Percentiles rank a stretch among this genome's conserved stretches.
Conservation (phyloP, 2,329 filamentous ascomycete genomes). For the Aspergillus udagawae region DNA sequence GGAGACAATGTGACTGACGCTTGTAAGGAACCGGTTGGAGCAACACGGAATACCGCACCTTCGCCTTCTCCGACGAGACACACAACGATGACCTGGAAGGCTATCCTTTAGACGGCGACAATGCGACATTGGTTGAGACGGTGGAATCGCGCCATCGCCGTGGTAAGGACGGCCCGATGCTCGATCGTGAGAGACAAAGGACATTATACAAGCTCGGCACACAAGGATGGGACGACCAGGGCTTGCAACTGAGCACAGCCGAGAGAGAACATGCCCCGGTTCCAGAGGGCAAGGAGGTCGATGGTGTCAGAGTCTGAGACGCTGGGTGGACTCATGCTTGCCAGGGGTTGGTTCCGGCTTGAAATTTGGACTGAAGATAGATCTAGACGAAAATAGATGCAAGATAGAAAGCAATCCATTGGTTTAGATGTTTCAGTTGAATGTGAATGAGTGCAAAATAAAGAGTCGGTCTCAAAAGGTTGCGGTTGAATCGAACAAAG, state of each 20-base stretch:
- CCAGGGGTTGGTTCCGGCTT: background rate
- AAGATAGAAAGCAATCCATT: background rate
- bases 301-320: slow-evolving; percentile 26
- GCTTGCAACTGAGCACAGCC: slow-evolving; percentile 34
- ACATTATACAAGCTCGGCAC: slow-evolving; percentile 36
- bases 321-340: background rate
- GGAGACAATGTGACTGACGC: background rate
- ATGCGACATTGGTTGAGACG: slow-evolving; percentile 41
- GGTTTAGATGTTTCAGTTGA: background rate
- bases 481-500: background rate
- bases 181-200: slow-evolving; percentile 35
- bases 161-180: slow-evolving; percentile 33
- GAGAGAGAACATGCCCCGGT: slow-evolving; percentile 34
- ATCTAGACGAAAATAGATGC: background rate
- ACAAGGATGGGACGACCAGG: slow-evolving; percentile 43
- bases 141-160: slow-evolving; percentile 38
- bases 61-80: slow-evolving; percentile 55
- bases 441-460: background rate
- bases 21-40: slow-evolving; percentile 64
- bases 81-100: slow-evolving; percentile 46
- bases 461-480: background rate
- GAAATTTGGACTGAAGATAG: background rate
- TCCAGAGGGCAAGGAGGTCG: slow-evolving; percentile 28
- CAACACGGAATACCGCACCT: slow-evolving; percentile 70
- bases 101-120: slow-evolving; percentile 32